Base-by-base conservation (phyloP, 2,329 filamentous ascomycete species). In the Diplocarpon mali region DNA sequence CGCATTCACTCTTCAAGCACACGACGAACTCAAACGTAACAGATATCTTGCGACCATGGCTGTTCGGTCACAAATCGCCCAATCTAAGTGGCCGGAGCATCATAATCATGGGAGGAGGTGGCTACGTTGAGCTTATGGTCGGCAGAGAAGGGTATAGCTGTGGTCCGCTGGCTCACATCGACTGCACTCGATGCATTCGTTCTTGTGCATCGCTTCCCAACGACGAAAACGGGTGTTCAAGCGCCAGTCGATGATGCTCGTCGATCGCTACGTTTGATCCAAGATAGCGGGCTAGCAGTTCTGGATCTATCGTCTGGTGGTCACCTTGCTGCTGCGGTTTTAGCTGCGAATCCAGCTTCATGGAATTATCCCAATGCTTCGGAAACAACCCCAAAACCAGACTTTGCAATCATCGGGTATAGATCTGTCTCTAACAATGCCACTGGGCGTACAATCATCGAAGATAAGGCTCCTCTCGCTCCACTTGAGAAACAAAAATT, bases 141-240 rank as follows among this genome's bases (percentile, higher is more conserved):
- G 42, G 42, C 5, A 38, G 37, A 16, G 42, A 45, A 30, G 20
- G 42, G 42, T 5, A 17, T 45, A 9, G 37, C 37, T 10, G 32
- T 45, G 11, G 42, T 36, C 28, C 42, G n/a, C 14, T 45, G 42
- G 42, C 42, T 45, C 24, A 29, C 37, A 12, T 29, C 12, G 20
- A 15, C 40, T 5, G 42, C 36, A 16, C 40, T 45, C 32, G 27
- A 30, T 14, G 37, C 42, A 12, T 45, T 35, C 14, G 42, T 45
- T 10, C 37, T 45, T 12, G 37, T 45, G 14, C 42, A 45, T 31
- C 42, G 42, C 14, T 45, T 45, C 20, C 42, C 42, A 14, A 45
- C 36, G 9, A 17, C 37, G 1, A 45, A 28, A 24, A 45, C 42
- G 8, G 37, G 37, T 7, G 36, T 36, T 14, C 42, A 45, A 14